A percentile compares a stretch with the other conserved stretches of the same genome.
These are phyloP conservation scores for Gelatoporia subvermispora DNA, from an alignment of 768 basidiomycete genomes.

Conservation along the genomic window DNA sequence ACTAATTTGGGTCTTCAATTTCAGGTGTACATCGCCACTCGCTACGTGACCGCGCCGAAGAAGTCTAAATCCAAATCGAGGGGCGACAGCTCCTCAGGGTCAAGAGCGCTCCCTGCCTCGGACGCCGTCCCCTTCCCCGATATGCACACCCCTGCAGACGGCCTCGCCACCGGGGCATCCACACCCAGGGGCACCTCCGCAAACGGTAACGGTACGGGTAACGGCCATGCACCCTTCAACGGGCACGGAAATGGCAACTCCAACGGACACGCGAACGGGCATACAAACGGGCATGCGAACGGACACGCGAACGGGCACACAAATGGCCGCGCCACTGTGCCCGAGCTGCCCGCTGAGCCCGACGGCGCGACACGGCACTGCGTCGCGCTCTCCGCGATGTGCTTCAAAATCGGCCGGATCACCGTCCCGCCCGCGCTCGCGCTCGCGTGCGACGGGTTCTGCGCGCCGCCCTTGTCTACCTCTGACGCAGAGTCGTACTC, in stretches of 20 bases:
- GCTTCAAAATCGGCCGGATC: conserved; percentile 68
- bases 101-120: conserved; percentile 2
- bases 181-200: conserved; percentile 2
- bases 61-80: conserved; percentile 14
- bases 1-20: neutral
- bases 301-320: neutral
- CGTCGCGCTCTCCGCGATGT: conserved; percentile 55
- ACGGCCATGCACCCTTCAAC: neutral
- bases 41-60: conserved; percentile 56
- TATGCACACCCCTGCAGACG: conserved; percentile 32
- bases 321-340: conserved; percentile 4
- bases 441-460: conserved; percentile 56
- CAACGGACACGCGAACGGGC: neutral
- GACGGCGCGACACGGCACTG: conserved; percentile 62
- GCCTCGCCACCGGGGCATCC: conserved; percentile 9
- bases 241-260: neutral
- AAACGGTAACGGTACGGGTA: neutral
- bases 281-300: neutral
- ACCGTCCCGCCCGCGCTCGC: conserved; percentile 67
- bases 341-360: conserved; percentile 30
- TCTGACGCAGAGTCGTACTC: conserved; percentile 27
- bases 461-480: conserved; percentile 18
- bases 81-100: neutral
- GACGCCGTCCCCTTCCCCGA: conserved; percentile 19
- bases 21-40: conserved; percentile 59